Conservation (phyloP, 768 basidiomycete genomes). For the Leccinum broughii region DNA sequence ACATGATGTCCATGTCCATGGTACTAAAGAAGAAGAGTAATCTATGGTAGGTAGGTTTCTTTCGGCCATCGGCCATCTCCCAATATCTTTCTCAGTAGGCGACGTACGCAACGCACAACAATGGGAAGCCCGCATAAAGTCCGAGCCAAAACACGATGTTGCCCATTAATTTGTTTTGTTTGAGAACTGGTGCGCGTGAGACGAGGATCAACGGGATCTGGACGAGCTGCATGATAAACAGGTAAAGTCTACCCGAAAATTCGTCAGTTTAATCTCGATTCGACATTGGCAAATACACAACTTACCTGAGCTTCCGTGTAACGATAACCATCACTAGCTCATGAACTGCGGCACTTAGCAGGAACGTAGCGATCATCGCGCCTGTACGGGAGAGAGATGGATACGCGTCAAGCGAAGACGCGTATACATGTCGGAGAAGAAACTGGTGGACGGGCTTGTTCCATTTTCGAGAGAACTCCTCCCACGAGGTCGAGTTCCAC, state of each 20-base stretch:
- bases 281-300: not conserved
- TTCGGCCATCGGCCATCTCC: slow-evolving; percentile 4
- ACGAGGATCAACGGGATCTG: slow-evolving; percentile 91
- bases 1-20: not conserved
- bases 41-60: slow-evolving; percentile 4
- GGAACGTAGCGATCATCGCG: slow-evolving; percentile 94
- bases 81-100: slow-evolving; percentile 44
- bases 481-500: slow-evolving; percentile 98
- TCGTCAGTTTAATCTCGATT: not conserved
- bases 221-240: slow-evolving; percentile 80
- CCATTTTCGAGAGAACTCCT: slow-evolving; percentile 98
- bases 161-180: slow-evolving; percentile 77
- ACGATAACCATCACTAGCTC: slow-evolving; percentile 97
- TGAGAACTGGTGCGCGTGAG: slow-evolving; percentile 74
- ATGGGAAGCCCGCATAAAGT: slow-evolving; percentile 87
- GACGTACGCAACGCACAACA: slow-evolving; percentile 80
- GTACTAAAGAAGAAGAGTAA: not conserved
- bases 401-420: slow-evolving; percentile 79
- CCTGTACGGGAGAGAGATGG: slow-evolving; percentile 63
- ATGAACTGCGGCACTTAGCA: slow-evolving; percentile 86
- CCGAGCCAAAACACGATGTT: slow-evolving; percentile 94
- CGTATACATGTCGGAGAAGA: slow-evolving; percentile 93
- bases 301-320: slow-evolving; percentile 85
- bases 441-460: slow-evolving; percentile 96
- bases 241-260: slow-evolving; percentile 61